Evolutionary conservation across 371 early-diverging fungal genomes (phyloP).

Genomic region (Mucor sp.): DNA sequence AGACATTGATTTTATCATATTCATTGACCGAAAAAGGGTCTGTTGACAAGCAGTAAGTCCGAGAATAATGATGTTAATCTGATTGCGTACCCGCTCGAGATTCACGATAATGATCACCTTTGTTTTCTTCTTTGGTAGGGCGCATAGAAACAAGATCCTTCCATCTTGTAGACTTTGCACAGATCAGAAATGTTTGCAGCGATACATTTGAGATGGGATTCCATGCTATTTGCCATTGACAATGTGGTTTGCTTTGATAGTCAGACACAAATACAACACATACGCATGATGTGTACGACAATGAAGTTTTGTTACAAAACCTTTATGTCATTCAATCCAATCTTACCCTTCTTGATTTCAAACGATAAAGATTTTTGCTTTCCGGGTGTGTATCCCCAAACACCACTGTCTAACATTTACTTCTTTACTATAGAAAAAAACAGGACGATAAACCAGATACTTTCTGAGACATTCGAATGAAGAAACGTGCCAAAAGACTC

Average conservation of each 20-base stretch:
- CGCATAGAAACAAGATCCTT: background rate
- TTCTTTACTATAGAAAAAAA: too few species aligned
- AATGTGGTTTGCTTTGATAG: conserved; percentile 1
- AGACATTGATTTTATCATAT: conserved; percentile 7
- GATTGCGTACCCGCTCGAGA: background rate
- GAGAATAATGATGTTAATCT: background rate
- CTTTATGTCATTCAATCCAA: background rate
- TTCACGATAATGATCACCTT: too few species aligned
- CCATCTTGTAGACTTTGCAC: background rate
- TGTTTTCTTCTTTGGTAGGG: too few species aligned
- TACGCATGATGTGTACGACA: conserved; percentile 16
- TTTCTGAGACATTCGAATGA: background rate
- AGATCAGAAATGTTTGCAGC: background rate
- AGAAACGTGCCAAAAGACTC: background rate
- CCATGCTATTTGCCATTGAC: background rate
- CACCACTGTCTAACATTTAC: too few species aligned
- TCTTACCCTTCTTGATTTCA: background rate
- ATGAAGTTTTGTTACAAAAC: background rate
- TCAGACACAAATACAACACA: conserved; percentile 1
- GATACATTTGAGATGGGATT: background rate
- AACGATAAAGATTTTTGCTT: background rate
- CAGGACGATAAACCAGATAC: background rate
- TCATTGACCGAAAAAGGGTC: conserved; percentile 12
- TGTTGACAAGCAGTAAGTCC: conserved; percentile 1
- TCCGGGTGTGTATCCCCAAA: background rate